Base-by-base conservation (phyloP, 352 stramenopile genomes). In the Phytopythium litorale region DNA sequence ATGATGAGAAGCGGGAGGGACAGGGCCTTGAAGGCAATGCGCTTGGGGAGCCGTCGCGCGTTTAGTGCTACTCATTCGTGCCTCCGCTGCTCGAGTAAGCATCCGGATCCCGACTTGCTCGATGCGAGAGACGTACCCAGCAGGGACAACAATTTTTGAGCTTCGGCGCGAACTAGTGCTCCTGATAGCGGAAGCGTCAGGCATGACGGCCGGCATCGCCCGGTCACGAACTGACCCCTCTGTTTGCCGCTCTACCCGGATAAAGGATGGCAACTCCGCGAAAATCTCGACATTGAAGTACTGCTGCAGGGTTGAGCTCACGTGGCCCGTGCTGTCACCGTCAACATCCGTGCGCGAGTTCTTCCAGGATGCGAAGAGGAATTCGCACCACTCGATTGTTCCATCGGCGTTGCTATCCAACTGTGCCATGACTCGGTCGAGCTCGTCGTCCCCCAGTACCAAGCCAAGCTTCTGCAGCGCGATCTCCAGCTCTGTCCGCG, bases 401-500 rank as follows among this genome's bases (percentile, higher is more conserved):
- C 72, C 73, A 50, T 81, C 65, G 0, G 48, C 32, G 58, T 79
- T 75, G 1, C 71, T 60, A 33, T 85, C 76, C 4, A 85, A 63
- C 13, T 72, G 58, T 4, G n/a, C 6, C n/a, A 75, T 64, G 45
- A 81, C 68, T 3, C 13, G 30, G 35, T 74, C 55, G 9, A 82
- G 56, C 3, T 82, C 65, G 21, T 63, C 63, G 38, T 83, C 76
- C 6, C 45, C 58, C 3, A 81, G 40, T 0, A 71, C 54, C 7
- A 75, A n/a, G n/a, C 70, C 68, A 15, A 86, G 66, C 60, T 86
- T 86, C 37, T 86, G 74, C n/a, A 81, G 59, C 25, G 76, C 76
- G 55, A 83, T 86, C 63, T 86, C 73, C 6, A 86, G 64, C 63
- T 86, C 74, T 0, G 56, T 65, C 13, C 58, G 58, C 35, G 71